Percentiles rank a stretch among this genome's conserved stretches.
phyloP scores from a whole-genome alignment of 1,284 basidiomycete genomes.

The Coniferiporia weirii region DNA sequence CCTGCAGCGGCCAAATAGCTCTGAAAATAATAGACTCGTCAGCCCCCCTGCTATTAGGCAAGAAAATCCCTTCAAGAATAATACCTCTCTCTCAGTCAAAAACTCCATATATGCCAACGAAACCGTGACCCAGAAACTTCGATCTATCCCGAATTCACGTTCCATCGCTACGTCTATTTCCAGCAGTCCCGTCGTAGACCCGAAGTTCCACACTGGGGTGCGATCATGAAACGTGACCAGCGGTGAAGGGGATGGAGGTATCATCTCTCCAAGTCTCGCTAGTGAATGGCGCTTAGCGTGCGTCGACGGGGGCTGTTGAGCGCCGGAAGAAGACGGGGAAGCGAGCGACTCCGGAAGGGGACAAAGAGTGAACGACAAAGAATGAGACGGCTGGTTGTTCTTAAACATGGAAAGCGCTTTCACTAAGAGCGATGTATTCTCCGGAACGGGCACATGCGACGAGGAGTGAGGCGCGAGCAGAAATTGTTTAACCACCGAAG shows the following conservation, averaged over 20 bases:
- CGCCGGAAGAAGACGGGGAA: neutral
- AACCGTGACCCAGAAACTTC: conserved; percentile 70
- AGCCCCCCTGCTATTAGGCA: neutral
- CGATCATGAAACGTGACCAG: conserved; percentile 64
- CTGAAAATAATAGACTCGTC: neutral
- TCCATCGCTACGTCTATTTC: conserved; percentile 57
- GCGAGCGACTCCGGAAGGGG: conserved; percentile 30
- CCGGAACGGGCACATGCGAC: conserved; percentile 33
- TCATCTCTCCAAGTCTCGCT: neutral
- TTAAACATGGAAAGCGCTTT: conserved; percentile 53
- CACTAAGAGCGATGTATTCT: conserved; percentile 44
- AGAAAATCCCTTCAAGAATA: neutral
- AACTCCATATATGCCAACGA: conserved; percentile 72
- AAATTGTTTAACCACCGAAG: conserved; percentile 50
- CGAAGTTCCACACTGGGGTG: conserved; percentile 58
- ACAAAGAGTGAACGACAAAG: conserved; percentile 60
- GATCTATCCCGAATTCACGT: conserved; percentile 59
- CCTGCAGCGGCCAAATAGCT: conserved; percentile 9
- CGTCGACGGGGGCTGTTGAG: neutral
- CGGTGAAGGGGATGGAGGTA: conserved; percentile 31
- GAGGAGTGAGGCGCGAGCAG: conserved; percentile 51
- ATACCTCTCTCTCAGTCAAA: conserved; percentile 67
- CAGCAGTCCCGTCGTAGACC: conserved; percentile 52
- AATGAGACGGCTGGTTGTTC: conserved; percentile 51
- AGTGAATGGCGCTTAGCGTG: conserved; percentile 6